A percentile compares a stretch with the other conserved stretches of the same genome.
Evolutionary conservation across 305 asterid genomes (phyloP).

Genomic region (Rubia peregrina): DNA sequence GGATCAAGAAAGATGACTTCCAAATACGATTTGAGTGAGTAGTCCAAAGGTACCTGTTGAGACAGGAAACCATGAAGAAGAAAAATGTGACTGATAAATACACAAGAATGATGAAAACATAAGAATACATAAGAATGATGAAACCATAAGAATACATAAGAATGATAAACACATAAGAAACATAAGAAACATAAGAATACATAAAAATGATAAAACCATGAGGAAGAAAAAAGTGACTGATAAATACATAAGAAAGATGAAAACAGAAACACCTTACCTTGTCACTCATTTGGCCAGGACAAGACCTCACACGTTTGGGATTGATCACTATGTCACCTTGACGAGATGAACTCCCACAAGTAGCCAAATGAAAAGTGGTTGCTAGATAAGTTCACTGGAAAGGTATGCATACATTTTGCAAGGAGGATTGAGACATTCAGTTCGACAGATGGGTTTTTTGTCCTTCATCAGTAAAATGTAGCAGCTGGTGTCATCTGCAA

Average conservation of each 20-base stretch:
- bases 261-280: conserved; percentile 23
- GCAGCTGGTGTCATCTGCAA: conserved; percentile 1
- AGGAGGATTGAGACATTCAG: conserved; percentile 42
- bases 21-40: conserved; percentile 58
- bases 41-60: conserved; percentile 68
- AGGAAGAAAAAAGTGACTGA: too few relatives aligned
- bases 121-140: too few relatives aligned
- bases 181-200: too few relatives aligned
- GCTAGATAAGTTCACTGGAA: too few relatives aligned
- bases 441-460: conserved; percentile 36
- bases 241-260: too few relatives aligned
- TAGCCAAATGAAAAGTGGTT: too few relatives aligned
- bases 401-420: conserved; percentile 39
- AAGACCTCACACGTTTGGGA: conserved; percentile 58
- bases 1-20: conserved; percentile 73
- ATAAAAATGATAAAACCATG: too few relatives aligned
- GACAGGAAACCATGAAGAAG: conserved; percentile 14
- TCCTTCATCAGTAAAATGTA: conserved; percentile 39
- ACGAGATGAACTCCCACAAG: conserved; percentile 68
- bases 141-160: too few relatives aligned
- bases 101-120: too few relatives aligned
- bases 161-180: too few relatives aligned
- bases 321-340: conserved; percentile 56
- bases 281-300: conserved; percentile 63
- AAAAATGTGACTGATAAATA: conserved; percentile 2